Evolutionary conservation across 345 rosid genomes (phyloP).

Genomic region (Populus ilicifolia): DNA sequence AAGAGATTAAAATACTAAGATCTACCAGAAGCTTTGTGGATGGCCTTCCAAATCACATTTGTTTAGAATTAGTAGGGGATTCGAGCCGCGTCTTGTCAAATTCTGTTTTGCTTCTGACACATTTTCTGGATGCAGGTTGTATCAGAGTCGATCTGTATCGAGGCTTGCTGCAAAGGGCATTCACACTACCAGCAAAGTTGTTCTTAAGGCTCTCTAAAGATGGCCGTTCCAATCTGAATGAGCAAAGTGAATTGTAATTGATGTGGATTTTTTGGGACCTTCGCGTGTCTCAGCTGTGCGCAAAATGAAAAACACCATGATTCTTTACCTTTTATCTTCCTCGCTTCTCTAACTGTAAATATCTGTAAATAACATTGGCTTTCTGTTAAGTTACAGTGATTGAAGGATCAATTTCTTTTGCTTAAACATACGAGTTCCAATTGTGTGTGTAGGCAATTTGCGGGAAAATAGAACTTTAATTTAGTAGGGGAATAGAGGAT

Average conservation of each 20-base stretch:
- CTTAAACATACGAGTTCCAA: background rate
- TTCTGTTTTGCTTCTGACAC: constrained; percentile 7
- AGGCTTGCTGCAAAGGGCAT: constrained; percentile 74
- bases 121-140: constrained; percentile 46
- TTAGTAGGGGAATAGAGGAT: too few relatives aligned
- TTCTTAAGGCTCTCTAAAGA: constrained; percentile 57
- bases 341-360: background rate
- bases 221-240: constrained; percentile 1
- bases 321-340: background rate
- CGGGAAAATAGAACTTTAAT: too few relatives aligned
- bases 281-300: background rate
- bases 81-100: background rate
- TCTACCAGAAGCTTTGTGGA: background rate
- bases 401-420: background rate
- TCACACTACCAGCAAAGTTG: constrained; percentile 59
- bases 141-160: constrained; percentile 51
- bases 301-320: background rate
- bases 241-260: constrained; percentile 1
- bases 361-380: background rate
- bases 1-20: background rate
- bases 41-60: background rate
- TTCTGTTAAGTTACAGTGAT: background rate
- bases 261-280: background rate
- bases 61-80: background rate
- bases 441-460: background rate